A percentile compares a stretch with the other conserved stretches of the same genome.
Evolutionary conservation across 495 filamentous ascomycete genomes (phyloP).

Genomic region (Annulohypoxylon nitens): DNA sequence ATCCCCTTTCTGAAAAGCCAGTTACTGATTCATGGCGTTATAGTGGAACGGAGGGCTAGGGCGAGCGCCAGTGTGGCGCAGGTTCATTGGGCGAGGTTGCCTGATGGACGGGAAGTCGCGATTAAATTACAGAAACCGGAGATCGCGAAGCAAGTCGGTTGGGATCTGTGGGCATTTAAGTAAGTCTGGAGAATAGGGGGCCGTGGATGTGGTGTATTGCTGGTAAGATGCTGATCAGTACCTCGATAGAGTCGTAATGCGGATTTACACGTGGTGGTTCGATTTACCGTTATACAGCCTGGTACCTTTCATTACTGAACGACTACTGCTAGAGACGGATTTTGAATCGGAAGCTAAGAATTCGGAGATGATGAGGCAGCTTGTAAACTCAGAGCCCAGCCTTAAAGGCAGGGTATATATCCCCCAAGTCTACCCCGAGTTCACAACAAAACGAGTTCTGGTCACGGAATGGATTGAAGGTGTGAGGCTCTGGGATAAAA

Average conservation of each 20-base stretch:
- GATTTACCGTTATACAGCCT: conserved; percentile 89
- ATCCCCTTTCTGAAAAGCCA: too few species aligned
- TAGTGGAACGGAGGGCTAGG: conserved; percentile 82
- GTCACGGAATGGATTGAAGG: conserved; percentile 99
- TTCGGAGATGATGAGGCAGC: conserved; percentile 81
- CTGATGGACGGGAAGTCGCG: conserved; percentile 89
- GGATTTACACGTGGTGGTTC: conserved; percentile 82
- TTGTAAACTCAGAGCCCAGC: conserved; percentile 81
- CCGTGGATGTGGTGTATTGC: neutral
- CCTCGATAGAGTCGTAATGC: conserved; percentile 75
- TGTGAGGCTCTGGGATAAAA: conserved; percentile 89
- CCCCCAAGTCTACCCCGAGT: conserved; percentile 82
- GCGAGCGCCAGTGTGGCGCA: conserved; percentile 95
- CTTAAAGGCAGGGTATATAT: conserved; percentile 87
- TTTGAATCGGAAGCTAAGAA: conserved; percentile 93
- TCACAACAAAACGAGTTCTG: conserved; percentile 87
- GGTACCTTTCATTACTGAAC: conserved; percentile 89
- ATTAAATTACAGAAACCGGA: conserved; percentile 97
- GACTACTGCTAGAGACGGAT: conserved; percentile 90
- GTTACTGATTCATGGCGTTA: too few species aligned
- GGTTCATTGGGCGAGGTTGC: conserved; percentile 91
- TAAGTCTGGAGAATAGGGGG: conserved; percentile 55
- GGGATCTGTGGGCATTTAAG: conserved; percentile 97
- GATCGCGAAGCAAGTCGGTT: conserved; percentile 87
- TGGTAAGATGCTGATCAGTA: neutral